phyloP scores from a whole-genome alignment of 192 early-diverging fungal genomes.

The Coemansia sp. region DNA sequence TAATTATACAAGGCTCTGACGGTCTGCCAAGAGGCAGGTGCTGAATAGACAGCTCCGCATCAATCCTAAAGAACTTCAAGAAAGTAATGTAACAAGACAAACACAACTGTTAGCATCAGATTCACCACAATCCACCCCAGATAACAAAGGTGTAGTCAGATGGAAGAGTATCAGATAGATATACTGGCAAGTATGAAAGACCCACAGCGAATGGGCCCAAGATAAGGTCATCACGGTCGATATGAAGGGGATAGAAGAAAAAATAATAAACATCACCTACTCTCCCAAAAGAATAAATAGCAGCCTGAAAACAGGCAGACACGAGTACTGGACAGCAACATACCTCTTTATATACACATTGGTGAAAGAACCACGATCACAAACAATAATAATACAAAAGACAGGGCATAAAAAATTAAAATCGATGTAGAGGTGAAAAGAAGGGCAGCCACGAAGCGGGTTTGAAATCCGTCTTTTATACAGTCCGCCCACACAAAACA shows the following conservation, averaged over 20 bases:
- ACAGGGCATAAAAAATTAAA: background rate
- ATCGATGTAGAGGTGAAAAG: constrained; percentile 7
- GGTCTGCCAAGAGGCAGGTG: background rate
- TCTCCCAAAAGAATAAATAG: background rate
- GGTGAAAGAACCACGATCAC: background rate
- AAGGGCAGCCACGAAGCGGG: background rate
- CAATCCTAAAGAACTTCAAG: background rate
- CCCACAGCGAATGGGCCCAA: constrained; percentile 51
- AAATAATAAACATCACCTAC: constrained; percentile 36
- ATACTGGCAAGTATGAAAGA: constrained; percentile 57
- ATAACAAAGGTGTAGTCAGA: background rate
- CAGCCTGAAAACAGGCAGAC: background rate
- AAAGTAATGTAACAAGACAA: background rate
- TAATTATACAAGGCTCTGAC: background rate
- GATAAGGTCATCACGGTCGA: constrained; percentile 49
- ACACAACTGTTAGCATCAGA: background rate
- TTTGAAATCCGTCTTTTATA: background rate
- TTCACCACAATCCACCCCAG: background rate
- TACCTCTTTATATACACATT: too few species aligned
- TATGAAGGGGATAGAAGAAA: constrained; percentile 47
- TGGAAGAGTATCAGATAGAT: constrained; percentile 12
- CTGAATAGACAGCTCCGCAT: background rate
- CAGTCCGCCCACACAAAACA: background rate
- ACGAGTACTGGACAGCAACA: background rate
- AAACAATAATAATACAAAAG: background rate